phyloP scores from a whole-genome alignment of 2,329 filamentous ascomycete species.

The Arthroderma sp. region DNA sequence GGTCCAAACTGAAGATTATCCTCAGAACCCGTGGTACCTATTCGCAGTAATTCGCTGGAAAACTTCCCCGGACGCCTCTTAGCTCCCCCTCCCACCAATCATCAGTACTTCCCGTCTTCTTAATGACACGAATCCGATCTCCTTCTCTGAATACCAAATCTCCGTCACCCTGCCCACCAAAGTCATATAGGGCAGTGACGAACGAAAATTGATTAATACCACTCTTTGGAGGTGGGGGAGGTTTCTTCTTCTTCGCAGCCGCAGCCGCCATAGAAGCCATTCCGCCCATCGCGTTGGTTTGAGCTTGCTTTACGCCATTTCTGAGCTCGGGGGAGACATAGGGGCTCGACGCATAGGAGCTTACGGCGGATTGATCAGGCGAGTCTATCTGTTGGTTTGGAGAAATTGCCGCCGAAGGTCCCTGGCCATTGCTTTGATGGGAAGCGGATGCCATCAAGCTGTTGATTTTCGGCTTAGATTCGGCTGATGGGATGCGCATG shows the following conservation, averaged over 20 bases:
- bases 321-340: constrained; percentile 5
- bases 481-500: constrained; percentile 12
- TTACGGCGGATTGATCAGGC: neutral
- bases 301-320: neutral
- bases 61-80: constrained; percentile 53
- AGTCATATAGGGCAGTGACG: constrained; percentile 63
- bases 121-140: constrained; percentile 61
- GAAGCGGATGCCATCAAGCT: constrained; percentile 6
- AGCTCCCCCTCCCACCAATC: constrained; percentile 84
- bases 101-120: constrained; percentile 65
- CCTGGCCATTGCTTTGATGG: neutral
- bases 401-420: neutral
- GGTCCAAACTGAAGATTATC: neutral
- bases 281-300: constrained; percentile 22
- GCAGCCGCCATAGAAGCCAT: constrained; percentile 26
- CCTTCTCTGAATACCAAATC: constrained; percentile 66
- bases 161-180: constrained; percentile 53
- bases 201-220: constrained; percentile 39
- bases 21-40: constrained; percentile 5
- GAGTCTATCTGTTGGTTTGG: constrained; percentile 8
- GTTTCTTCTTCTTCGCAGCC: constrained; percentile 67
- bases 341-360: neutral
- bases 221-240: constrained; percentile 49
- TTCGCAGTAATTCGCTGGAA: constrained; percentile 73
- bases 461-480: constrained; percentile 17